Conservation (phyloP, 441 rosid species). For the Mallotus japonicus region DNA sequence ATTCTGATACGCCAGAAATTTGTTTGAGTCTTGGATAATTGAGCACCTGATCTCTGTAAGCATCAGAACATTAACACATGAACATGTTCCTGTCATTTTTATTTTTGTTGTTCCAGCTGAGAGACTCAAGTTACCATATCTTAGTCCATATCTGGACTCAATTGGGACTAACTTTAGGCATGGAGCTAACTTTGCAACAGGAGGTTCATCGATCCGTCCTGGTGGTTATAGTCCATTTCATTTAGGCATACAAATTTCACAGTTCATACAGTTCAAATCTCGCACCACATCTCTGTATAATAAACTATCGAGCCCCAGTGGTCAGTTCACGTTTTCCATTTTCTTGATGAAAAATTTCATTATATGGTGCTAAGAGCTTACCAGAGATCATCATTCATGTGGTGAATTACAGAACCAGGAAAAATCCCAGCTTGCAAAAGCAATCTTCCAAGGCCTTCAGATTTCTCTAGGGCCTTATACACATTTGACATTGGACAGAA, state of each 20-base stretch:
- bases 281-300: conserved; percentile 46
- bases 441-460: conserved; percentile 54
- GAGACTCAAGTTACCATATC: conserved; percentile 32
- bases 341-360: background rate
- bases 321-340: conserved; percentile 25
- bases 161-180: conserved; percentile 35
- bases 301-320: conserved; percentile 25
- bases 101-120: conserved; percentile 23
- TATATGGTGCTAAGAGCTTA: too few species aligned
- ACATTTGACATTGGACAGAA: conserved; percentile 82
- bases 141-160: conserved; percentile 45
- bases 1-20: too few species aligned
- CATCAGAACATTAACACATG: background rate
- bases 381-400: background rate
- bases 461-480: conserved; percentile 63
- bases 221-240: conserved; percentile 65
- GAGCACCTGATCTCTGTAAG: too few species aligned
- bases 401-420: conserved; percentile 28
- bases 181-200: conserved; percentile 51
- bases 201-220: conserved; percentile 40
- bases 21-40: too few species aligned
- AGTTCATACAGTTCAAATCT: conserved; percentile 65
- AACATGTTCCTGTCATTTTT: background rate
- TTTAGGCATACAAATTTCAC: conserved; percentile 68
- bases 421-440: conserved; percentile 29